These are phyloP conservation scores for Lasiodiplodia citricola DNA, from an alignment of 2,329 filamentous ascomycete species.

Conservation along the genomic window DNA sequence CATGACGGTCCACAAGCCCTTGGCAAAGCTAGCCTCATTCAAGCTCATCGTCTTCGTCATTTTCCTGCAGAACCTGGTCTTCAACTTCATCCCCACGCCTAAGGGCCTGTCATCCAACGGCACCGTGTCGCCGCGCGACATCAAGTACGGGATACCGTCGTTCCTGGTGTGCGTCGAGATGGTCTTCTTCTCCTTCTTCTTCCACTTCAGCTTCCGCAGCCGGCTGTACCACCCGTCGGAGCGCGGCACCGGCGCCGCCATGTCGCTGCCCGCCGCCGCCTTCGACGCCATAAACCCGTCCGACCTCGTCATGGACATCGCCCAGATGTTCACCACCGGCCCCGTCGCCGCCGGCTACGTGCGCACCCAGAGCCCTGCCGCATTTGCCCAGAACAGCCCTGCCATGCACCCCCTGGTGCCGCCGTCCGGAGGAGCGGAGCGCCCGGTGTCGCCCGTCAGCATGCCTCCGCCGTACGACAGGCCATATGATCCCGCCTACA, in stretches of 20 bases:
- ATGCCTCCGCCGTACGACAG: neutral
- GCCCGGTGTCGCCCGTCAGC: neutral
- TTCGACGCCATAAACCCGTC: neutral
- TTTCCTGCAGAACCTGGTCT: slow-evolving; percentile 34
- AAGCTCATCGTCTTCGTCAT: slow-evolving; percentile 37
- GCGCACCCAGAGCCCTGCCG: neutral
- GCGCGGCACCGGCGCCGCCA: neutral
- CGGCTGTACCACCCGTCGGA: slow-evolving; percentile 17
- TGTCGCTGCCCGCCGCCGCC: neutral
- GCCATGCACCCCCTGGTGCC: neutral
- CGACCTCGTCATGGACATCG: neutral
- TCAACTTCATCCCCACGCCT: slow-evolving; percentile 33
- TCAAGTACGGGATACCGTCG: slow-evolving; percentile 35
- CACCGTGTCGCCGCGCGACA: slow-evolving; percentile 29
- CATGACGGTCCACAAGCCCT: slow-evolving; percentile 26
- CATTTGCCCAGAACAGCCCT: neutral
- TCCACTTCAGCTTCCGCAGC: slow-evolving; percentile 36
- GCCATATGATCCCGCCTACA: no score
- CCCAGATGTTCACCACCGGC: neutral
- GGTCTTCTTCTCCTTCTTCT: slow-evolving; percentile 32
- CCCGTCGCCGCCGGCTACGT: neutral
- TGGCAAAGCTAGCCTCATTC: slow-evolving; percentile 36
- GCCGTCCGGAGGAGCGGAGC: neutral
- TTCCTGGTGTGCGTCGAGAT: slow-evolving; percentile 34
- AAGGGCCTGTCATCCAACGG: slow-evolving; percentile 20